Evolutionary conservation across 495 filamentous ascomycete species (phyloP).

Genomic region (Hypoxylon perforatum): DNA sequence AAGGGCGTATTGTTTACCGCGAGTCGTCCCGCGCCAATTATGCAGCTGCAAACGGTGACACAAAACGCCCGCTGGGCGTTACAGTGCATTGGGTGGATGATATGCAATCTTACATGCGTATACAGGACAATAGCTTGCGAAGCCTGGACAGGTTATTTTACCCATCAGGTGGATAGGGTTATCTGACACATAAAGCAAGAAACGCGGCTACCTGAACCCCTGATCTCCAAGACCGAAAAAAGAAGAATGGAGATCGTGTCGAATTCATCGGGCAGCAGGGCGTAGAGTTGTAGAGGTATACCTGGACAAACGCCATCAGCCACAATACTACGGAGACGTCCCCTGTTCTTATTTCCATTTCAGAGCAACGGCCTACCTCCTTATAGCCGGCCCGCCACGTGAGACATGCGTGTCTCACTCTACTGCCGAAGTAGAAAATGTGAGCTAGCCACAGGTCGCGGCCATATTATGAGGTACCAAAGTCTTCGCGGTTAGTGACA

Average conservation of each 20-base stretch:
- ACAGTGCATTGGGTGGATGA: conserved; percentile 38
- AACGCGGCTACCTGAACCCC: conserved; percentile 15
- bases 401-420: conserved; percentile 39
- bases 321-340: conserved; percentile 12
- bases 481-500: conserved; percentile 4
- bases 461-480: conserved; percentile 10
- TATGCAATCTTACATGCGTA: conserved; percentile 24
- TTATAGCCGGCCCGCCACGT: conserved; percentile 39
- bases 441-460: conserved; percentile 25
- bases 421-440: conserved; percentile 23
- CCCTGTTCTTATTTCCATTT: conserved; percentile 11
- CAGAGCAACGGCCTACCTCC: conserved; percentile 23
- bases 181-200: conserved; percentile 28
- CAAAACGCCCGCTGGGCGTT: conserved; percentile 29
- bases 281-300: conserved; percentile 2
- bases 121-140: conserved; percentile 29
- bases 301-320: conserved; percentile 22
- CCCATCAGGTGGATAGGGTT: conserved; percentile 14
- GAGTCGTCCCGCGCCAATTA: conserved; percentile 30
- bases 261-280: conserved; percentile 1
- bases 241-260: neutral
- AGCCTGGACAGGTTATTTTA: conserved; percentile 10
- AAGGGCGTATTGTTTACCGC: conserved; percentile 23
- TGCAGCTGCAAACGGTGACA: conserved; percentile 17
- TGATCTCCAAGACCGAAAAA: neutral